Evolutionary conservation across 495 filamentous ascomycete species (phyloP).

Genomic region (Hyaloscypha hepaticicola): DNA sequence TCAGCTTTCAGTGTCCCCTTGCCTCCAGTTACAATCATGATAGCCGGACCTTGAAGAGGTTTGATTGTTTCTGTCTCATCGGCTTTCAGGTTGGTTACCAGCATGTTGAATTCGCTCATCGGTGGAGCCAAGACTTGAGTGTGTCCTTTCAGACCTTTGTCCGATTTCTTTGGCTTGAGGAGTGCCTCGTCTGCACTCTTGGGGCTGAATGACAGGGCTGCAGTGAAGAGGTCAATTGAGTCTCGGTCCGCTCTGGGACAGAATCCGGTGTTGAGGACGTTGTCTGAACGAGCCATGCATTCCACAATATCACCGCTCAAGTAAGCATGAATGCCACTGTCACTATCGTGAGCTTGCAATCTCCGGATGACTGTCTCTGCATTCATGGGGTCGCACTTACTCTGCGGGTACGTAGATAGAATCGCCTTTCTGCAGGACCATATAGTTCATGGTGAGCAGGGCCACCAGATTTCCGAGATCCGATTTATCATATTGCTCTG

Average conservation of each 20-base stretch:
- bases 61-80: constrained; percentile 59
- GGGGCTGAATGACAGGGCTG: constrained; percentile 60
- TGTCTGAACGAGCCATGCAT: constrained; percentile 82
- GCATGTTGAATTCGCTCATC: constrained; percentile 70
- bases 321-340: constrained; percentile 69
- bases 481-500: constrained; percentile 58
- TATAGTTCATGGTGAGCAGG: constrained; percentile 70
- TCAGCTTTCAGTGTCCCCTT: constrained; percentile 56
- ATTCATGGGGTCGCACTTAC: constrained; percentile 6
- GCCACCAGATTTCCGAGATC: constrained; percentile 67
- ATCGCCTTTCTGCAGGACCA: constrained; percentile 63
- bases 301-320: constrained; percentile 78
- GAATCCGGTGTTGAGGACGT: constrained; percentile 75
- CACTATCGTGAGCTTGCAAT: neutral
- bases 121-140: constrained; percentile 65
- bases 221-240: constrained; percentile 59
- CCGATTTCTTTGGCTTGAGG: constrained; percentile 46
- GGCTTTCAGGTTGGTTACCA: constrained; percentile 55
- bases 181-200: constrained; percentile 54
- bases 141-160: constrained; percentile 55
- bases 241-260: constrained; percentile 64
- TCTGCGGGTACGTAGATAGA: constrained; percentile 75
- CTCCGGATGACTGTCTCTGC: neutral
- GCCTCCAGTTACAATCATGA: constrained; percentile 65
- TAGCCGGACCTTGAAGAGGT: constrained; percentile 59